Evolutionary conservation across 1,284 basidiomycete species (phyloP), one percentile per base, ranked within the genome.

Genomic region (Cryptococcus sp.): DNA sequence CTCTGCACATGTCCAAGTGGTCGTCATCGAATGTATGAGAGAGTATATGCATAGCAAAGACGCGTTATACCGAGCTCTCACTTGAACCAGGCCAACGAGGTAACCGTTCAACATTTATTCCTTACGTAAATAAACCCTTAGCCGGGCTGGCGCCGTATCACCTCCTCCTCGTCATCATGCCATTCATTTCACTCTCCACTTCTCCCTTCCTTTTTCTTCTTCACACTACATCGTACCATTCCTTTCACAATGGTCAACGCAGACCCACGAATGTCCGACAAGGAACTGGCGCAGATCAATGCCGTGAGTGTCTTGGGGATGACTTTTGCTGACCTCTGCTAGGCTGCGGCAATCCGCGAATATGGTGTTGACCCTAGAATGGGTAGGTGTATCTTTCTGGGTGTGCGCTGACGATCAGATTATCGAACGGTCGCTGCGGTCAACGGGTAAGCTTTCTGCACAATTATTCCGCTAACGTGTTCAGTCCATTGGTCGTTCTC

Each of bases 361-460:
- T 83, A 83, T 77, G 76, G 71, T 56, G 78, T 83, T 61, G 79
- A 97, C 70, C 95, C 94, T 48, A 90, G 94, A 78, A 83, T 97
- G 66, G 93, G 93, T 93, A 73, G 68, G 86, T 70, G 26, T 20
- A 15, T 46, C 44, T 13, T 17, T 29, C 19, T n/a, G 46, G 19
- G 40, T 17, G 48, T 47, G n/a, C 39, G 63, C 75, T 58, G 61
- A 66, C 61, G 57, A 22, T 49, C 77, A 93, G 93, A 97, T 80
- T 97, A 97, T 80, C 86, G 91, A 61, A 96, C 93, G 45, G 93
- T 97, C 55, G 92, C 92, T 73, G 93, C 92, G 63, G 90, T 98
- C 79, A 98, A 98, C 75, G 94, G 93, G 92, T 91, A 74, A 26
- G 39, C 17, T 17, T 5, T 29, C n/a, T 11, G 23, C 6, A 29